A percentile compares a stretch with the other conserved stretches of the same genome.
Conservation (phyloP, 2,329 filamentous ascomycete species). For the Monosporascus sp. region DNA sequence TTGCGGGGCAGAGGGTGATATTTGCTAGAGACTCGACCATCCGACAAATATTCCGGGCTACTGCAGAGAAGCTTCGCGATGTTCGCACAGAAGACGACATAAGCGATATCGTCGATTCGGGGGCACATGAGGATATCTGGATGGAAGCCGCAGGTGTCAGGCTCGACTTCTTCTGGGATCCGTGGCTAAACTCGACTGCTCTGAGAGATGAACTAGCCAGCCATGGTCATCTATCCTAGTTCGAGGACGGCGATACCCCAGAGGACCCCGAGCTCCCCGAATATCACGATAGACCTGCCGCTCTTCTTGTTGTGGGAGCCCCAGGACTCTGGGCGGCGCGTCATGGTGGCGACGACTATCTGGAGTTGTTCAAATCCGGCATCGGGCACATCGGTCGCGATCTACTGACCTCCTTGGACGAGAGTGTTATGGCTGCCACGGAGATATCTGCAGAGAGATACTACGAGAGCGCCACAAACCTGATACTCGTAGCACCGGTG, state of each 20-base stretch:
- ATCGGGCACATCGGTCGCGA: slow-evolving; percentile 40
- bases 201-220: slow-evolving; percentile 35
- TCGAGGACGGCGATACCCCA: slow-evolving; percentile 10
- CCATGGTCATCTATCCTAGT: slow-evolving; percentile 23
- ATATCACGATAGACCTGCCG: slow-evolving; percentile 27
- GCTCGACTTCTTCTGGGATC: slow-evolving; percentile 58
- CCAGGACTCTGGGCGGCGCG: slow-evolving; percentile 51
- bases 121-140: slow-evolving; percentile 38
- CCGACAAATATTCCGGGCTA: slow-evolving; percentile 56
- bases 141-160: slow-evolving; percentile 39
- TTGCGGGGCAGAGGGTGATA: slow-evolving; percentile 45
- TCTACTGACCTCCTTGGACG: slow-evolving; percentile 20
- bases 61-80: slow-evolving; percentile 42
- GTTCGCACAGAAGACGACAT: slow-evolving; percentile 31
- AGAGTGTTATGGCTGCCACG: slow-evolving; percentile 13
- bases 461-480: slow-evolving; percentile 12
- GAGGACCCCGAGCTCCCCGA: slow-evolving; percentile 7
- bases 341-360: slow-evolving; percentile 40
- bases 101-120: slow-evolving; percentile 26
- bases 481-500: slow-evolving; percentile 41
- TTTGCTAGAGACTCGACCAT: slow-evolving; percentile 58
- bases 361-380: slow-evolving; percentile 39
- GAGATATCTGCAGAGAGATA: slow-evolving; percentile 4
- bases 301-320: slow-evolving; percentile 47
- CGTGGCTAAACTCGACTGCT: slow-evolving; percentile 49